Evolutionary conservation across 2,329 filamentous ascomycete species (phyloP).

Genomic region (Fusarium verrucosum): DNA sequence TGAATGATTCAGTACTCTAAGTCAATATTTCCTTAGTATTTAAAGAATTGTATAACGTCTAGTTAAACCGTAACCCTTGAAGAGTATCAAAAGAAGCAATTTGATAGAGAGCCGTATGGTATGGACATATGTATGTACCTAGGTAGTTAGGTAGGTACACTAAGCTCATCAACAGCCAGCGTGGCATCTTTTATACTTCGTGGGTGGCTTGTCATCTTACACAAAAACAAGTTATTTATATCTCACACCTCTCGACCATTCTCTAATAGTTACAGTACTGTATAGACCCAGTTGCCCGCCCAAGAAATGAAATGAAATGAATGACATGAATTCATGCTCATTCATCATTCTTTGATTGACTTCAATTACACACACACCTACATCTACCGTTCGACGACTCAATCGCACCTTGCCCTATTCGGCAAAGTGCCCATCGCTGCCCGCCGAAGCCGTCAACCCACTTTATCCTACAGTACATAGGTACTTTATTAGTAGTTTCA

Average conservation of each 20-base stretch:
- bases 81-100: slow-evolving; percentile 1
- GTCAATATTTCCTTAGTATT: too few species aligned
- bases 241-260: background rate
- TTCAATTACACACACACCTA: slow-evolving; percentile 16
- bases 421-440: slow-evolving; percentile 32
- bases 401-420: slow-evolving; percentile 6
- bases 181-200: slow-evolving; percentile 39
- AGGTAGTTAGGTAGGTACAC: background rate
- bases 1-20: too few species aligned
- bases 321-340: background rate
- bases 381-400: slow-evolving; percentile 19
- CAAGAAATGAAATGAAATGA: background rate
- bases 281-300: background rate
- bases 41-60: too few species aligned
- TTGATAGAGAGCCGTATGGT: too few species aligned
- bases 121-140: too few species aligned
- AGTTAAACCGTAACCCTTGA: too few species aligned
- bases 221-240: slow-evolving; percentile 15
- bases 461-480: too few species aligned
- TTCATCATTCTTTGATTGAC: background rate
- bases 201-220: slow-evolving; percentile 7
- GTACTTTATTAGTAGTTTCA: too few species aligned
- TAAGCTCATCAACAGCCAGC: slow-evolving; percentile 36
- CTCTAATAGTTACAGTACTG: too few species aligned
- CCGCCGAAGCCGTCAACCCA: slow-evolving; percentile 39